Conservation (phyloP, 1,284 basidiomycete species). For the Meripilus lineatus region DNA sequence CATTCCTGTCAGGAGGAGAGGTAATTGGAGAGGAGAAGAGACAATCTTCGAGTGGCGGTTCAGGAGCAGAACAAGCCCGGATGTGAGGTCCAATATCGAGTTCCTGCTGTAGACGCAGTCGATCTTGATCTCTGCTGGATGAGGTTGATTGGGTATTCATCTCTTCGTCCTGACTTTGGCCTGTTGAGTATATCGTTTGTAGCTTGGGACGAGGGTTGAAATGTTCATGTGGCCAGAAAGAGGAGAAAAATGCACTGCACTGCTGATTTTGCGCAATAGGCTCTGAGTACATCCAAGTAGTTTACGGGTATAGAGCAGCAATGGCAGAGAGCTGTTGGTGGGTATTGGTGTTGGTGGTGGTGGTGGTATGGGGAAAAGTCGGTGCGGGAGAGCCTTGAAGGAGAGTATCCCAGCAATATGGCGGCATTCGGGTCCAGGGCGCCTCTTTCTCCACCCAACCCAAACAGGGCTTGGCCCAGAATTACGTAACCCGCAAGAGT, state of each 20-base stretch:
- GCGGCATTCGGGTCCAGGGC: too few relatives aligned
- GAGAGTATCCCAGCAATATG: too few relatives aligned
- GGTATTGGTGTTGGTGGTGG: slow-evolving; percentile 5
- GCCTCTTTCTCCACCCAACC: too few relatives aligned
- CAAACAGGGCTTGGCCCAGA: too few relatives aligned
- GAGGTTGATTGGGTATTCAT: slow-evolving; percentile 1
- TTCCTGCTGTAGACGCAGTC: slow-evolving; percentile 8
- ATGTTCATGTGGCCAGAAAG: slow-evolving; percentile 3
- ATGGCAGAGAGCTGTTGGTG: not conserved
- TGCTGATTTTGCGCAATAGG: slow-evolving; percentile 1
- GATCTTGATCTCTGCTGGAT: slow-evolving; percentile 10
- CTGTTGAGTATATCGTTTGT: not conserved
- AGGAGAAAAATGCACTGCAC: slow-evolving; percentile 3
- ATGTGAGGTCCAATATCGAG: slow-evolving; percentile 4
- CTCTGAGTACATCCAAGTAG: slow-evolving; percentile 14
- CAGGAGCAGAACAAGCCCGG: slow-evolving; percentile 10
- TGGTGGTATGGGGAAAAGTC: slow-evolving; percentile 11
- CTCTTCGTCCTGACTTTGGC: slow-evolving; percentile 2
- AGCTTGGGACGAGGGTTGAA: not conserved
- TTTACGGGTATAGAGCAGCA: not conserved
- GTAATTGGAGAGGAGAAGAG: slow-evolving; percentile 10
- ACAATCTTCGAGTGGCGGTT: slow-evolving; percentile 9
- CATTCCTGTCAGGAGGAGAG: slow-evolving; percentile 16
- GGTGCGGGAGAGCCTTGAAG: too few relatives aligned
- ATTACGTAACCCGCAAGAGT: too few relatives aligned